These are phyloP conservation scores for Pseudogymnoascus sp. DNA, from an alignment of 2,329 filamentous ascomycete species.

Conservation along the genomic window DNA sequence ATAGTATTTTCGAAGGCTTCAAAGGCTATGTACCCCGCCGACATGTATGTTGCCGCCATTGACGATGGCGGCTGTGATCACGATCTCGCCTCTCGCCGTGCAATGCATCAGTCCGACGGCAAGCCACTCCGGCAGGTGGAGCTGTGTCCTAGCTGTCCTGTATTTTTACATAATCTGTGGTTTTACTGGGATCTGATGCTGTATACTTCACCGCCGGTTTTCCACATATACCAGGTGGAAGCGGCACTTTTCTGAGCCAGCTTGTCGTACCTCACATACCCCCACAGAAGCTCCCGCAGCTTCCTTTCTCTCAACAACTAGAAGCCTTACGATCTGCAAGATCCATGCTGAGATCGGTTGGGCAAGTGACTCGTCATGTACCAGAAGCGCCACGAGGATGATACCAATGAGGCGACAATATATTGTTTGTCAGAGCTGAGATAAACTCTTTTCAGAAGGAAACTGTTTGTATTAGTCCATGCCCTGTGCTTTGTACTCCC, in stretches of 20 bases:
- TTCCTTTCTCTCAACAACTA: neutral
- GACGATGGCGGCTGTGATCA: conserved; percentile 7
- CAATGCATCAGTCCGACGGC: conserved; percentile 1
- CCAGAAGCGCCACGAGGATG: neutral
- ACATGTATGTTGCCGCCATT: conserved; percentile 4
- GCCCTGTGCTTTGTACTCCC: conserved; percentile 1
- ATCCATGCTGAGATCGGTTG: conserved; percentile 9
- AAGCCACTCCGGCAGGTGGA: neutral
- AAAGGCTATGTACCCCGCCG: conserved; percentile 2
- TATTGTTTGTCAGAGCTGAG: neutral
- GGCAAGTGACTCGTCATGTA: conserved; percentile 3
- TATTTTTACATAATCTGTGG: neutral
- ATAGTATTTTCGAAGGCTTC: neutral
- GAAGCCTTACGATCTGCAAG: conserved; percentile 2
- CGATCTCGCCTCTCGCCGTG: conserved; percentile 9
- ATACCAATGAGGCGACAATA: neutral
- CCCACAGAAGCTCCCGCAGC: neutral
- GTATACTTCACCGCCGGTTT: neutral
- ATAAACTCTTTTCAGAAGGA: neutral
- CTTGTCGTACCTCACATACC: neutral
- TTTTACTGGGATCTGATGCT: neutral
- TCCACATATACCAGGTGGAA: neutral
- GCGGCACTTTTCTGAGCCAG: neutral
- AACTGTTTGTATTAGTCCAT: neutral
- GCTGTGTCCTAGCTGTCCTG: neutral